Evolutionary conservation across 1,284 basidiomycete genomes (phyloP).

Genomic region (Microbotryomycetes sp.): DNA sequence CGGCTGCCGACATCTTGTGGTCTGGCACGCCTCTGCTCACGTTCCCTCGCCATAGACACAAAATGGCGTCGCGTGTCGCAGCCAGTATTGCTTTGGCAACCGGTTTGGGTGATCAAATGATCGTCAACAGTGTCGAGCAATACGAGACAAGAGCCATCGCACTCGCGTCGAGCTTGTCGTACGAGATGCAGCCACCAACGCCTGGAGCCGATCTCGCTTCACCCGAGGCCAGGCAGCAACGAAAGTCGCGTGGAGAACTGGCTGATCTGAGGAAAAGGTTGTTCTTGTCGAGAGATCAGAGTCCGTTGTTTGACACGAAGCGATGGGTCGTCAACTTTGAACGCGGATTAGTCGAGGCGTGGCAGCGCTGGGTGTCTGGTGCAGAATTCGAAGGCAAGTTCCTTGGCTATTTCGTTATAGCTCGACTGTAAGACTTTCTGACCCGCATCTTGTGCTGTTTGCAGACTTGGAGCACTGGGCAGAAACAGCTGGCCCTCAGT

Average conservation of each 20-base stretch:
- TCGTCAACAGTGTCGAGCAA: conserved; percentile 47
- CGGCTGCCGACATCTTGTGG: conserved; percentile 57
- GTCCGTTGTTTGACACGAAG: conserved; percentile 53
- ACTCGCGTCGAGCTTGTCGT: conserved; percentile 45
- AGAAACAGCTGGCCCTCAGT: conserved; percentile 39
- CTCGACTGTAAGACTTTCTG: too few relatives aligned
- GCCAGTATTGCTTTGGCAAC: conserved; percentile 55
- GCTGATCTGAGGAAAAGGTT: conserved; percentile 47
- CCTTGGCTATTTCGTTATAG: not conserved
- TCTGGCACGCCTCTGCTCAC: conserved; percentile 56
- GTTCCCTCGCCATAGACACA: conserved; percentile 52
- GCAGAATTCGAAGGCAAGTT: conserved; percentile 46
- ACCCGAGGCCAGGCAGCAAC: conserved; percentile 6
- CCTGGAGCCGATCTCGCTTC: conserved; percentile 30
- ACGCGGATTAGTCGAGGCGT: conserved; percentile 46
- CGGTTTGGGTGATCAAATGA: conserved; percentile 52
- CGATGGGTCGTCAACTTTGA: conserved; percentile 54
- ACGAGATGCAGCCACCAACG: conserved; percentile 35
- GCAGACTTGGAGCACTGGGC: conserved; percentile 32
- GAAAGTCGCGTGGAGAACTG: conserved; percentile 41
- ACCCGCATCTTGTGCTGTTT: not conserved
- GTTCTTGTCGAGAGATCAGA: conserved; percentile 48
- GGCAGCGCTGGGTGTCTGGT: conserved; percentile 53
- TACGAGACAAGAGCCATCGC: conserved; percentile 53
- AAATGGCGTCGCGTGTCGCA: conserved; percentile 57